A percentile compares a stretch with the other conserved stretches of the same genome.
phyloP scores from a whole-genome alignment of 768 basidiomycete genomes.

The Calvatia gigantea region DNA sequence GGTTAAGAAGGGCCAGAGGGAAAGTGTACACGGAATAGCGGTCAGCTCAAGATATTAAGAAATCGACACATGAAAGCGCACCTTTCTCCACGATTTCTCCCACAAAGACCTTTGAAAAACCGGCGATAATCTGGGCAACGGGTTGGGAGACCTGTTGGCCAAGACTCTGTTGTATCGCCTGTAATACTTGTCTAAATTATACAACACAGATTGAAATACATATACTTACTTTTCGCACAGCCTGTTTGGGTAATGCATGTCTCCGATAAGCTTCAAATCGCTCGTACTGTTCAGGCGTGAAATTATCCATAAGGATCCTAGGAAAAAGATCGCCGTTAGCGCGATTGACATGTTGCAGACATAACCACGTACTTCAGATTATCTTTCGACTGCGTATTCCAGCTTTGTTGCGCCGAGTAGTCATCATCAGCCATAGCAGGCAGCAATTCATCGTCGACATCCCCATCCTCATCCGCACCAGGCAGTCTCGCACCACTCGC shows the following conservation, averaged over 20 bases:
- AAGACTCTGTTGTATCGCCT: conserved; percentile 82
- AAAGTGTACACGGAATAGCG: background rate
- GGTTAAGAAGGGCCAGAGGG: too few species aligned
- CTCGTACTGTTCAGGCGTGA: conserved; percentile 80
- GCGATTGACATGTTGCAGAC: background rate
- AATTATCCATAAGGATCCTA: conserved; percentile 87
- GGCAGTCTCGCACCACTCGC: conserved; percentile 15
- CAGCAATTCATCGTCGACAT: conserved; percentile 74
- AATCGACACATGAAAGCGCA: conserved; percentile 26
- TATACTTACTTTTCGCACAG: conserved; percentile 65
- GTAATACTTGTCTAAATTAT: conserved; percentile 1
- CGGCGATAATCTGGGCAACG: conserved; percentile 86
- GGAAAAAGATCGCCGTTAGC: background rate
- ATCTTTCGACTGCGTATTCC: conserved; percentile 86
- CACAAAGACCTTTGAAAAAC: conserved; percentile 88
- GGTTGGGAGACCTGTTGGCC: conserved; percentile 84
- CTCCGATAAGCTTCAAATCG: conserved; percentile 87
- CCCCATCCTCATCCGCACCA: conserved; percentile 50
- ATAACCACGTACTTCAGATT: conserved; percentile 64
- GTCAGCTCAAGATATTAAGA: background rate
- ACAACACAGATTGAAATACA: too few species aligned
- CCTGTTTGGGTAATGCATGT: conserved; percentile 79
- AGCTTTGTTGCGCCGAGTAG: conserved; percentile 78
- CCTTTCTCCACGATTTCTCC: conserved; percentile 92
- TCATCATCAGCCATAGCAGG: conserved; percentile 90